Evolutionary conservation across 108 stramenopile genomes (phyloP).

Genomic region (Parmales sp.): DNA sequence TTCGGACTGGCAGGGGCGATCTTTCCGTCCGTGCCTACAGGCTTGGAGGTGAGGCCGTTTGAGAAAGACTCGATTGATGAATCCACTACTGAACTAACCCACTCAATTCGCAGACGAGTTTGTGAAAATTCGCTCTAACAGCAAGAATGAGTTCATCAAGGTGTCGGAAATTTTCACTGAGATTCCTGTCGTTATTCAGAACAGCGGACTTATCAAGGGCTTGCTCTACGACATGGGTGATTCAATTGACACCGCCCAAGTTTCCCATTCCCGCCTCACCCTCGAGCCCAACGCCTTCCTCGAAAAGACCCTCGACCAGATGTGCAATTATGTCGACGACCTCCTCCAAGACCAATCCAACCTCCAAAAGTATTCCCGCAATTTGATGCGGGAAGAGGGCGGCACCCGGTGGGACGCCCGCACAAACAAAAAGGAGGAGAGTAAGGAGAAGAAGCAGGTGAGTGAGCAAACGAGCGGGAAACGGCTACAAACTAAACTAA

Average conservation of each 20-base stretch:
- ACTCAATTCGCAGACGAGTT: not conserved
- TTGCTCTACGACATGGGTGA: slow-evolving; percentile 67
- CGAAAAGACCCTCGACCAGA: slow-evolving; percentile 88
- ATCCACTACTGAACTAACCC: too few relatives aligned
- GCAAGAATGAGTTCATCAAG: slow-evolving; percentile 54
- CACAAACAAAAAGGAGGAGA: slow-evolving; percentile 30
- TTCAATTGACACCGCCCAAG: slow-evolving; percentile 11
- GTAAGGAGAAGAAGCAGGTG: slow-evolving; percentile 16
- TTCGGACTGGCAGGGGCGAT: slow-evolving; percentile 71
- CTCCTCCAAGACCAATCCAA: slow-evolving; percentile 76
- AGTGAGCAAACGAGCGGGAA: slow-evolving; percentile 30
- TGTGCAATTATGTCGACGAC: slow-evolving; percentile 90
- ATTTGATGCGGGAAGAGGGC: slow-evolving; percentile 34
- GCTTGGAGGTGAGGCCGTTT: slow-evolving; percentile 21
- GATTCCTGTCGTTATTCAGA: slow-evolving; percentile 76
- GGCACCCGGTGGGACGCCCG: slow-evolving; percentile 24
- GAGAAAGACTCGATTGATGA: not conserved
- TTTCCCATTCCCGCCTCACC: slow-evolving; percentile 48
- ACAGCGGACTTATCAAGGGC: slow-evolving; percentile 71
- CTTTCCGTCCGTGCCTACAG: slow-evolving; percentile 83
- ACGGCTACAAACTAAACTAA: not conserved
- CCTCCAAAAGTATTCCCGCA: slow-evolving; percentile 68
- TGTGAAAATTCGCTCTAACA: not conserved
- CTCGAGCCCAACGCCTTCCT: slow-evolving; percentile 84
- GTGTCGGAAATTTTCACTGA: slow-evolving; percentile 83